These are phyloP conservation scores for Pseudocercospora cruenta DNA, from an alignment of 2,329 filamentous ascomycete genomes.

Conservation along the genomic window DNA sequence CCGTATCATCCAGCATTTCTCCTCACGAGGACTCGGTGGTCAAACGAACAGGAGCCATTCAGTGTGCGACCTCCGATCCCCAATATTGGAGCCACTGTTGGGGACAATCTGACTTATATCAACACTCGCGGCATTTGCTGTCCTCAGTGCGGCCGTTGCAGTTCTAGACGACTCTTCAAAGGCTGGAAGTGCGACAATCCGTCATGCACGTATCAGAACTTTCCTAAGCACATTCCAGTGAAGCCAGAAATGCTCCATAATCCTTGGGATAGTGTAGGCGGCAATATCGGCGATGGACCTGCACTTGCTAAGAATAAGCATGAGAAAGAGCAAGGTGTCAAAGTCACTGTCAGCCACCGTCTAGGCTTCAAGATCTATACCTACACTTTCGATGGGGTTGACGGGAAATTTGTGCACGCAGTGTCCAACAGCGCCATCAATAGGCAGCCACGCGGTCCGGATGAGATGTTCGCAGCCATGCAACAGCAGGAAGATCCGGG, in stretches of 20 bases:
- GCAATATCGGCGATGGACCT: slow-evolving; percentile 35
- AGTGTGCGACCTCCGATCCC: slow-evolving; percentile 47
- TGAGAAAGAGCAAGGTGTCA: slow-evolving; percentile 38
- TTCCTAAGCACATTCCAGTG: slow-evolving; percentile 33
- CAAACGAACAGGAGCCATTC: slow-evolving; percentile 43
- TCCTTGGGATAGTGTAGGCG: slow-evolving; percentile 36
- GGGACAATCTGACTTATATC: slow-evolving; percentile 54
- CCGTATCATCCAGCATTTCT: slow-evolving; percentile 63
- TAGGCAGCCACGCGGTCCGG: slow-evolving; percentile 56
- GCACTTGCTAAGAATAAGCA: slow-evolving; percentile 33
- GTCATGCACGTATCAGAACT: slow-evolving; percentile 50
- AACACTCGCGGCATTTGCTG: slow-evolving; percentile 70
- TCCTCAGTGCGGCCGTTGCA: slow-evolving; percentile 64
- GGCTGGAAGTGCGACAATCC: slow-evolving; percentile 63
- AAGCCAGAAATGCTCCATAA: slow-evolving; percentile 30
- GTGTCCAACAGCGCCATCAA: slow-evolving; percentile 60
- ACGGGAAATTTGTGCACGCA: slow-evolving; percentile 57
- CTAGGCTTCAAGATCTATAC: slow-evolving; percentile 48
- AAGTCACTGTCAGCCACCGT: slow-evolving; percentile 38
- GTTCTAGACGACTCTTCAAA: slow-evolving; percentile 62
- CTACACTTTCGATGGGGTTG: slow-evolving; percentile 53
- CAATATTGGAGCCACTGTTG: slow-evolving; percentile 42
- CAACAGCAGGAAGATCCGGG: slow-evolving; percentile 37
- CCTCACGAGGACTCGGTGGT: slow-evolving; percentile 54
- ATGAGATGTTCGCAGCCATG: slow-evolving; percentile 62